Conservation (phyloP, 768 basidiomycete species). For the Suillus luteus region DNA sequence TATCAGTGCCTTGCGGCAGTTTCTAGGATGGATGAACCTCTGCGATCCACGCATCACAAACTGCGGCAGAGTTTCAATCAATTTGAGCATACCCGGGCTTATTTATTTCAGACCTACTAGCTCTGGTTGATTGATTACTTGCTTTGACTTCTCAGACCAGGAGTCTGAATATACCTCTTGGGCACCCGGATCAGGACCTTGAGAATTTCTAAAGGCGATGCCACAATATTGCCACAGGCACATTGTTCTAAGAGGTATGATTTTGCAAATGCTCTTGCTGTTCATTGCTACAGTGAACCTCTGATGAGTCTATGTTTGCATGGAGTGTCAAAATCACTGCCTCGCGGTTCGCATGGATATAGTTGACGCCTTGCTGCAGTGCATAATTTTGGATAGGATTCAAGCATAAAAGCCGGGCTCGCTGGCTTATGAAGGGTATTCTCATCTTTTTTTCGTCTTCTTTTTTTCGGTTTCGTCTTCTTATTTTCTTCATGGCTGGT, state of each 20-base stretch:
- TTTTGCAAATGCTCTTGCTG: not conserved
- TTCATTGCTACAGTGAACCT: not conserved
- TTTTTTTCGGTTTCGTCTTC: not conserved
- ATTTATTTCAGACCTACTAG: constrained; percentile 64
- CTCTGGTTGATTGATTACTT: constrained; percentile 52
- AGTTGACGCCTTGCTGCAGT: no score
- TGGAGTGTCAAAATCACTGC: not conserved
- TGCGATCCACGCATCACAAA: constrained; percentile 14
- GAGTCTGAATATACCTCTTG: constrained; percentile 72
- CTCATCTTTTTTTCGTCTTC: not conserved
- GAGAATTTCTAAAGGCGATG: not conserved
- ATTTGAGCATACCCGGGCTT: constrained; percentile 32
- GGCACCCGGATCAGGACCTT: constrained; percentile 47
- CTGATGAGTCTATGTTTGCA: not conserved
- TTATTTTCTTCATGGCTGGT: constrained; percentile 3
- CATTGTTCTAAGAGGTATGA: not conserved
- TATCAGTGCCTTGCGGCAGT: constrained; percentile 30
- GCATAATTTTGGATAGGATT: not conserved
- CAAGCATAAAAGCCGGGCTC: not conserved
- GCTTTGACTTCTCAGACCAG: constrained; percentile 74
- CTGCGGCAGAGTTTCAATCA: constrained; percentile 20
- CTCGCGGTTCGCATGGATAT: constrained; percentile 1
- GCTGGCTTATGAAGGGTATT: not conserved
- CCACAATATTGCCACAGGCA: not conserved
- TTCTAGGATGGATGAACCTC: constrained; percentile 20